Percentiles rank a stretch among this genome's conserved stretches.
Evolutionary conservation across 2,329 filamentous ascomycete species (phyloP).

Genomic region (Nemania diffusa): DNA sequence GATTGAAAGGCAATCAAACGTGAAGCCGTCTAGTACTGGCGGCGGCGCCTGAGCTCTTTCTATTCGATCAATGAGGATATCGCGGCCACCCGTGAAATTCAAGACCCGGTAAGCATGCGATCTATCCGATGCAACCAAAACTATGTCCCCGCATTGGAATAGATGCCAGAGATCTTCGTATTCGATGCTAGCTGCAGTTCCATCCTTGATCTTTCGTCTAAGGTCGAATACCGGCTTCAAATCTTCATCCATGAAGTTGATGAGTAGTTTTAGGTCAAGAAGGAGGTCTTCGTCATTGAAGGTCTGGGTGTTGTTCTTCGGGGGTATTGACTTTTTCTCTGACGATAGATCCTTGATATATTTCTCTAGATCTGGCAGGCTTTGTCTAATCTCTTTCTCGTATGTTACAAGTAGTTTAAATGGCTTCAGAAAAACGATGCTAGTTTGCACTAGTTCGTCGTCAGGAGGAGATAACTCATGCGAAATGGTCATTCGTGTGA

Average conservation of each 20-base stretch:
- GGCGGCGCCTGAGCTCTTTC: no score
- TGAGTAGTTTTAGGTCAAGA: conserved; percentile 14
- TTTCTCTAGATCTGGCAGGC: conserved; percentile 13
- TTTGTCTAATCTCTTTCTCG: conserved; percentile 18
- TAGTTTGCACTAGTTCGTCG: background rate
- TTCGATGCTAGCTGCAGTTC: conserved; percentile 7
- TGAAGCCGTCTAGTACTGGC: conserved; percentile 10
- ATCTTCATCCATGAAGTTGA: conserved; percentile 23
- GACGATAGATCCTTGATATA: background rate
- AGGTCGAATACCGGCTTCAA: conserved; percentile 14
- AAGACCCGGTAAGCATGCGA: conserved; percentile 24
- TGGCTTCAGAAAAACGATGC: conserved; percentile 12
- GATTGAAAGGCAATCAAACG: conserved; percentile 15
- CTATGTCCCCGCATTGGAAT: conserved; percentile 12
- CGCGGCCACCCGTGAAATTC: conserved; percentile 25
- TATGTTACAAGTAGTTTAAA: conserved; percentile 18
- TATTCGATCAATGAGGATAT: conserved; percentile 1
- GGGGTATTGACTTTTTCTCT: background rate
- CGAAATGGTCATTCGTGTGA: conserved; percentile 12
- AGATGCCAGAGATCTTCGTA: conserved; percentile 24
- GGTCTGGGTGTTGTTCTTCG: background rate
- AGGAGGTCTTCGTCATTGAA: conserved; percentile 12
- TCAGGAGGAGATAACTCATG: background rate
- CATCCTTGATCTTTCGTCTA: conserved; percentile 1
- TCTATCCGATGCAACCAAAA: conserved; percentile 11